phyloP scores from a whole-genome alignment of 2,329 filamentous ascomycete genomes.

The Penicillium sp. region DNA sequence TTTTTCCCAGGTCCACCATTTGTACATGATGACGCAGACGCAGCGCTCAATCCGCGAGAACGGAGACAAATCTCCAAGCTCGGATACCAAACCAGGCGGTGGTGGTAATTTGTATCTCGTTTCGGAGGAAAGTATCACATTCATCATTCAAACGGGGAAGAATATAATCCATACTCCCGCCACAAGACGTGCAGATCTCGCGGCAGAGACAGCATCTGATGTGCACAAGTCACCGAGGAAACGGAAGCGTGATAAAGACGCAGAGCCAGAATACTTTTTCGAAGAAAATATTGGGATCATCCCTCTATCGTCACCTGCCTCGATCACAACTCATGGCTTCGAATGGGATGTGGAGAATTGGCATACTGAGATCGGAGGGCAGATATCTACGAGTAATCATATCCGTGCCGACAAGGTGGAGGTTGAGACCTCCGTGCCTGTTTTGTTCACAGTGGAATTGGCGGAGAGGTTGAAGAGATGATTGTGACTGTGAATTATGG shows the following conservation, averaged over 20 bases:
- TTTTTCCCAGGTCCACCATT: constrained; percentile 81
- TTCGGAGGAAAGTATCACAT: constrained; percentile 76
- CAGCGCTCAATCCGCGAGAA: constrained; percentile 17
- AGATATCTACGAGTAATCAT: constrained; percentile 78
- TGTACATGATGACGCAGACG: constrained; percentile 57
- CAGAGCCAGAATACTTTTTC: constrained; percentile 50
- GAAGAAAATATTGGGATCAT: constrained; percentile 82
- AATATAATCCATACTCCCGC: constrained; percentile 67
- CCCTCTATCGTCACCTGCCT: constrained; percentile 73
- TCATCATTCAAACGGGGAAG: constrained; percentile 68
- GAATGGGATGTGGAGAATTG: constrained; percentile 89
- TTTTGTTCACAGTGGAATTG: constrained; percentile 74
- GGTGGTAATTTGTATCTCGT: constrained; percentile 72
- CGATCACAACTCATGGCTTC: constrained; percentile 76
- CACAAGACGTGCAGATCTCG: constrained; percentile 21
- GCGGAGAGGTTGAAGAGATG: constrained; percentile 38
- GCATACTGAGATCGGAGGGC: constrained; percentile 71
- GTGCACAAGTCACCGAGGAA: constrained; percentile 3
- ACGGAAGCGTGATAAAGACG: constrained; percentile 2
- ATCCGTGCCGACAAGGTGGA: constrained; percentile 61
- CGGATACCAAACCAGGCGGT: background rate
- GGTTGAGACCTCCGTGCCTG: constrained; percentile 61
- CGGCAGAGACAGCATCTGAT: background rate
- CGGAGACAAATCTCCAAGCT: background rate
- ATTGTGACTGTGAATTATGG: background rate